Evolutionary conservation across 345 rosid species (phyloP).

Genomic region (Pugionium dolabratum): DNA sequence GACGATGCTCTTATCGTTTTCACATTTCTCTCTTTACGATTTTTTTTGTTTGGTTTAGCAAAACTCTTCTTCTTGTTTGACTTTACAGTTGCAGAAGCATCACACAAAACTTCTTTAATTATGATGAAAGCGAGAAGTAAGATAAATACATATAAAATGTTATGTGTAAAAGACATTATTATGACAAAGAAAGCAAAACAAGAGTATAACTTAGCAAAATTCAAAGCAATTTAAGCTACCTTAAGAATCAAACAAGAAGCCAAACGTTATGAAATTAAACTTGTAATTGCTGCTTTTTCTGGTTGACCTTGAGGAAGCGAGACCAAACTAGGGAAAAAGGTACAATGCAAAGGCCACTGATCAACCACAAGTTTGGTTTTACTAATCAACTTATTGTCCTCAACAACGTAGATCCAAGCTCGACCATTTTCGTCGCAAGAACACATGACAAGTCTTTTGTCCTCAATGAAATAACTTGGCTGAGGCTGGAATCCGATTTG

Average conservation of each 20-base stretch:
- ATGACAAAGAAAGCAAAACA: no score
- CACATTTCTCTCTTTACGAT: no score
- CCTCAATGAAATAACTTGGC: slow-evolving; percentile 15
- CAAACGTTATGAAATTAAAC: neutral
- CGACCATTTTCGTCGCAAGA: slow-evolving; percentile 1
- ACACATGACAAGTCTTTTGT: slow-evolving; percentile 11
- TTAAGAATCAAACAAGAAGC: neutral
- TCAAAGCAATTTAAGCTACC: no score
- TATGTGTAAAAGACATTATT: no score
- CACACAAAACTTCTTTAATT: no score
- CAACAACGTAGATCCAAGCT: slow-evolving; percentile 17
- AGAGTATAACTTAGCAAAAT: no score
- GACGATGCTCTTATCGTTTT: no score
- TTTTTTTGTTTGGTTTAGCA: no score
- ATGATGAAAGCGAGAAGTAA: no score
- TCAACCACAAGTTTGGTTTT: neutral
- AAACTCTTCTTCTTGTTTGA: no score
- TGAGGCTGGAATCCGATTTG: neutral
- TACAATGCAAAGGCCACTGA: slow-evolving; percentile 12
- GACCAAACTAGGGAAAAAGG: slow-evolving; percentile 2
- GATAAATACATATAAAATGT: no score
- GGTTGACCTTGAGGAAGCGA: neutral
- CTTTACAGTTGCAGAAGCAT: no score
- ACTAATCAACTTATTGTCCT: neutral
- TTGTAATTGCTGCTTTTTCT: neutral